phyloP scores from a whole-genome alignment of 176 grass and related monocot genomes.

The Ampelocalamus luodianensis region DNA sequence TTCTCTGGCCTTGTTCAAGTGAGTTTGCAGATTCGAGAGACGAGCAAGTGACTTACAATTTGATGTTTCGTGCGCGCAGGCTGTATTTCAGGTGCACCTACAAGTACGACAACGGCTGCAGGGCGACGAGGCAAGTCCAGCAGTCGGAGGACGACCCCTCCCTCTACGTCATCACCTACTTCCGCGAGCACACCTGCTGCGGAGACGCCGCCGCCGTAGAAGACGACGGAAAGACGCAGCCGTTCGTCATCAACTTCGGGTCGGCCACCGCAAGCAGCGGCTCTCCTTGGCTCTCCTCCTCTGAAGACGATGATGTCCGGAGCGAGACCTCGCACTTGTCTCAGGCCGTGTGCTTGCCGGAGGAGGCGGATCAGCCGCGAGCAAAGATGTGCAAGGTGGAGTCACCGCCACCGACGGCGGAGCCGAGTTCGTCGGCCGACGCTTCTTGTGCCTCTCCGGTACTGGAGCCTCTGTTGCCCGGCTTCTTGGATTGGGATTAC shows the following conservation, averaged over 20 bases:
- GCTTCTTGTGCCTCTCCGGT: background rate
- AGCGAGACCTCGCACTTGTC: background rate
- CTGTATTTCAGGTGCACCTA: conserved; percentile 62
- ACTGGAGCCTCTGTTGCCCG: conserved; percentile 8
- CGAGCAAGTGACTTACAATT: background rate
- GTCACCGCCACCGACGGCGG: background rate
- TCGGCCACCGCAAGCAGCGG: background rate
- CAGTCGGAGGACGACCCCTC: conserved; percentile 46
- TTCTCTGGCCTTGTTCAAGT: too few species aligned
- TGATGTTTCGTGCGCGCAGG: conserved; percentile 13
- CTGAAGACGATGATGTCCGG: background rate
- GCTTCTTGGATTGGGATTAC: conserved; percentile 22
- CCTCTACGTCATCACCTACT: conserved; percentile 57
- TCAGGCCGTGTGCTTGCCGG: background rate
- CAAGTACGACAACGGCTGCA: conserved; percentile 50
- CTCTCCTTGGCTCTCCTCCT: background rate
- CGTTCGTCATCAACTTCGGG: conserved; percentile 49
- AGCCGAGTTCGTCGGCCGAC: background rate
- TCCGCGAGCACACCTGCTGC: conserved; percentile 58
- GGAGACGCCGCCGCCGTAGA: background rate
- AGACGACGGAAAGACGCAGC: background rate
- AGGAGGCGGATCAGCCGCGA: background rate
- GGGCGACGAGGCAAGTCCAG: conserved; percentile 60
- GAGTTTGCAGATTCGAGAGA: background rate
- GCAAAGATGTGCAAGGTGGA: background rate